A percentile compares a stretch with the other conserved stretches of the same genome.
Evolutionary conservation across 371 early-diverging fungal species (phyloP).

Genomic region (Mortierella sp.): DNA sequence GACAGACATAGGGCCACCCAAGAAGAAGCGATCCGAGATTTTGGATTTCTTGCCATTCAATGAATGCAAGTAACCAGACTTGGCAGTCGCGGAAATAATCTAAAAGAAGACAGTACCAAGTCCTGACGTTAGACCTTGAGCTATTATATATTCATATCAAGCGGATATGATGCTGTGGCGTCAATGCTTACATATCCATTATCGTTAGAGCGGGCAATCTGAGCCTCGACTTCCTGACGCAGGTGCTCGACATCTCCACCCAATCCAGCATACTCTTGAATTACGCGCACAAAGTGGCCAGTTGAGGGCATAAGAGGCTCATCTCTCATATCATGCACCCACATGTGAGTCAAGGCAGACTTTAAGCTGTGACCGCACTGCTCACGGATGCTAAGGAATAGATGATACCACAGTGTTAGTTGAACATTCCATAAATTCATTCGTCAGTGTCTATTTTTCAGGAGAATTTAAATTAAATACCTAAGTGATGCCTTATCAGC

Average conservation of each 20-base stretch:
- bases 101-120: conserved; percentile 26
- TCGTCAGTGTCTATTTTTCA: neutral
- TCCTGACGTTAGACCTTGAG: neutral
- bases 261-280: conserved; percentile 83
- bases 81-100: conserved; percentile 64
- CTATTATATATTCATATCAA: conserved; percentile 21
- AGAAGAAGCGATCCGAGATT: conserved; percentile 86
- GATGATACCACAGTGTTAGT: neutral
- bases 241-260: conserved; percentile 85
- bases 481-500: conserved; percentile 82
- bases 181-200: conserved; percentile 65
- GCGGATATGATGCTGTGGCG: neutral
- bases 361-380: conserved; percentile 93
- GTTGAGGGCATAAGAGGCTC: conserved; percentile 80
- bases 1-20: conserved; percentile 89
- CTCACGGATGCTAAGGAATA: conserved; percentile 76
- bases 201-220: conserved; percentile 61
- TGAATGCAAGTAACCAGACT: conserved; percentile 76
- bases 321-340: conserved; percentile 81
- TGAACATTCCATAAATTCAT: neutral
- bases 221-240: conserved; percentile 81
- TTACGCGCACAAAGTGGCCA: conserved; percentile 77
- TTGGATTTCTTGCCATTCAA: conserved; percentile 65
- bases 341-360: conserved; percentile 79
- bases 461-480: conserved; percentile 43